Evolutionary conservation across 768 basidiomycete genomes (phyloP), one percentile per base, ranked within the genome.

Genomic region (Crucibulum laeve): DNA sequence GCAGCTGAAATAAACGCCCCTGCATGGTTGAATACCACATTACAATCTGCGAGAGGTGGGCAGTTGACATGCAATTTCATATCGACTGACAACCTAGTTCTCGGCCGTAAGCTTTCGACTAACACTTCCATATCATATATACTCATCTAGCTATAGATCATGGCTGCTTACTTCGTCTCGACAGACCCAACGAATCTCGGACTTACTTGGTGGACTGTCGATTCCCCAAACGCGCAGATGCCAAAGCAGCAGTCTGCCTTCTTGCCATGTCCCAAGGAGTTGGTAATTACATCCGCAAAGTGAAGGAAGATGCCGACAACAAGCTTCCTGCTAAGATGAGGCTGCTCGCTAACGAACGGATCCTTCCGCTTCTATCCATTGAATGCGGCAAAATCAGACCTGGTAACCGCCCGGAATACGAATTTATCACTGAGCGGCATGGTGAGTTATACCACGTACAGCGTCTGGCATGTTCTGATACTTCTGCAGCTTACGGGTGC

Each of bases 211-310:
- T 82, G 22, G 84, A 86, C n/a, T 65, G 79, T 0, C 65, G 68
- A 13, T 87, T 87, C 49, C 51, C 67, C 2, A 82, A 77, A 52
- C 77, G 77, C 3, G 60, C 63, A 0, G 84, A 87, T 41, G 85
- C 84, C n/a, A 85, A 82, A 57, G 69, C 73, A 0, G 87, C 85
- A 0, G 86, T 78, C 2, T 79, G 75, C 46, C 59, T 88, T 18
- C 64, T 78, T 13, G 86, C 84, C 0, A 75, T 87, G 57, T 78
- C 81, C 2, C 71, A 79, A 47, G 80, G 80, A 6, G 63, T 81
- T 7, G 80, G 79, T 4, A 60, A 68, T 17, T 80, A 80, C 50
- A 73, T 84, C 34, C 78, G 75, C 14, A 56, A 60, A 3, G 56
- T 80, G 25, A 59, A 60, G 14, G 60, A 61, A 8, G 66, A 62